These are phyloP conservation scores for Claviceps fusiformis DNA, from an alignment of 2,329 filamentous ascomycete genomes.

Conservation along the genomic window DNA sequence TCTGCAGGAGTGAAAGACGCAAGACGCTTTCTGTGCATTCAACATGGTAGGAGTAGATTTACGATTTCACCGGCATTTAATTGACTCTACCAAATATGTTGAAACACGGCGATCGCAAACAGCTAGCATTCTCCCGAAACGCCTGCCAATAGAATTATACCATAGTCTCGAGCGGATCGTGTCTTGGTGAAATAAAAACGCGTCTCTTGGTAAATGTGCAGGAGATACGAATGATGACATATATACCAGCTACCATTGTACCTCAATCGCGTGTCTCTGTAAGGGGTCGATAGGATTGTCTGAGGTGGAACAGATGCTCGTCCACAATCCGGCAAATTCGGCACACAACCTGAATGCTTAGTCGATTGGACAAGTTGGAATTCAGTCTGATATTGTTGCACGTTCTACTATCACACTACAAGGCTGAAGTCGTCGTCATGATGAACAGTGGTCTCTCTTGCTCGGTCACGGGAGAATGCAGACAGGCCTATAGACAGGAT, in stretches of 20 bases:
- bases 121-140: background rate
- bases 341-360: background rate
- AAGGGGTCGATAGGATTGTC: background rate
- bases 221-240: background rate
- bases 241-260: background rate
- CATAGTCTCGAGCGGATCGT: background rate
- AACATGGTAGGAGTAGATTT: background rate
- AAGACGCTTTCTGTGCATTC: background rate
- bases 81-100: background rate
- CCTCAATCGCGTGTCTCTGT: background rate
- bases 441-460: background rate
- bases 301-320: background rate
- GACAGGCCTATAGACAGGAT: background rate
- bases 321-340: background rate
- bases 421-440: background rate
- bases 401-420: background rate
- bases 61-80: background rate
- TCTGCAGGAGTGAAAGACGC: background rate
- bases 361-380: background rate
- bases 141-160: background rate
- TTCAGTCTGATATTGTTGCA: background rate
- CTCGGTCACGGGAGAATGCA: background rate
- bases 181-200: background rate
- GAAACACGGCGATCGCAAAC: background rate
- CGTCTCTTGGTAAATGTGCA: background rate